These are phyloP conservation scores for Phialophora macrospora DNA, from an alignment of 2,329 filamentous ascomycete species.

Conservation along the genomic window DNA sequence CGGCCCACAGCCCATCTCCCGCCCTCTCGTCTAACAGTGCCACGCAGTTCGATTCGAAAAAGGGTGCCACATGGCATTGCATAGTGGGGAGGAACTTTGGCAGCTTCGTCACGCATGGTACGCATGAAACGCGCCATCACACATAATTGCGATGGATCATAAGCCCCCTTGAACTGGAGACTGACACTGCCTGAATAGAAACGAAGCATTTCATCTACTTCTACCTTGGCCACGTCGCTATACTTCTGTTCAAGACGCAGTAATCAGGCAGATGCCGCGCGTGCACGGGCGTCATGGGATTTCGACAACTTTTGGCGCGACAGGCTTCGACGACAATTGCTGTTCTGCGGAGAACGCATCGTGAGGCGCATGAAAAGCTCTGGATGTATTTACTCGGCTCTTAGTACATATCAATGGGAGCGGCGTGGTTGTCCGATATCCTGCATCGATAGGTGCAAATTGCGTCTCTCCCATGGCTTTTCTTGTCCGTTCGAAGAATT, in stretches of 20 bases:
- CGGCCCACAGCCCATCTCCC: conserved; percentile 35
- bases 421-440: background rate
- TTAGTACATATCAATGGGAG: background rate
- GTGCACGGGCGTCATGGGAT: background rate
- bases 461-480: background rate
- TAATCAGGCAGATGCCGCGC: conserved; percentile 47
- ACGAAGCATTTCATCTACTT: conserved; percentile 99
- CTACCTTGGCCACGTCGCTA: conserved; percentile 97
- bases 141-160: background rate
- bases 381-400: background rate
- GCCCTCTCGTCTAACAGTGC: conserved; percentile 19
- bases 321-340: background rate
- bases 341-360: background rate
- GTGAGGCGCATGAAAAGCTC: background rate
- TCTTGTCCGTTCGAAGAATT: background rate
- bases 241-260: conserved; percentile 98
- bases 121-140: conserved; percentile 39
- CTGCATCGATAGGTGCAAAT: background rate
- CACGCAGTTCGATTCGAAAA: conserved; percentile 86
- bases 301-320: background rate
- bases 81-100: conserved; percentile 98
- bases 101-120: conserved; percentile 98
- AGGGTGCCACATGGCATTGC: conserved; percentile 98
- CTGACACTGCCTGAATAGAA: conserved; percentile 61
- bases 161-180: background rate